Evolutionary conservation across 805 yeast species (phyloP), one percentile per base, ranked within the genome.

Genomic region (Pichia phayaonensis): DNA sequence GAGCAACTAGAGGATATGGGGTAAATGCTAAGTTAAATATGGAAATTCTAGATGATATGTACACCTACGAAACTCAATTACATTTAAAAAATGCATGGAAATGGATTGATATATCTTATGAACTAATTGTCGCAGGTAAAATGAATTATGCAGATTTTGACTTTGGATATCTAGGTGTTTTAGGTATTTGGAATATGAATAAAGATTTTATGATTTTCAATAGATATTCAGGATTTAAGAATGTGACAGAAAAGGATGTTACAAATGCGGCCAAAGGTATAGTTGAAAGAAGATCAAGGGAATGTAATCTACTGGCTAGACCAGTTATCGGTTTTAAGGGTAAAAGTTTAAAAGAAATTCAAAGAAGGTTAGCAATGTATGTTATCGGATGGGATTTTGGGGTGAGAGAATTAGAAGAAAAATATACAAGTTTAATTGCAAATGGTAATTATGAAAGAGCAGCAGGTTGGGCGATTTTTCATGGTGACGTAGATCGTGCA

Each of bases 401-500:
- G 2, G 77, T 79, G 18, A 70, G 77, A 24, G 95, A 88, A 62
- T 75, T 89, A 54, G 95, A 90, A 56, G 81, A 77, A 40, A 81
- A 84, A 54, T 74, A 86, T 40, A 67, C 69, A 22, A 71, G 73
- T 40, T 72, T 92, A 40, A 79, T 83, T 22, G 65, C 69, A 0
- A 65, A 70, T 16, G 90, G 86, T 0, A 76, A 79, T 52, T 77
- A 77, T 54, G 96, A 90, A 54, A 83, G 92, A 62, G 98, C 99
- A 0, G 99, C 97, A 1, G 98, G 95, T 0, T 88, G 96, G 95
- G 97, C 97, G 0, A 90, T 90, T 0, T 92, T 92, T 65, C 92
- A 88, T 62, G 97, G 96, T 8, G 87, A 90, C 64, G 86, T 92
- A 2, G 75, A 79, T 2, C 75, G 81, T 46, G 96, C 97, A 0